phyloP scores from a whole-genome alignment of 2,329 filamentous ascomycete species.

The Simplicillium sp. region DNA sequence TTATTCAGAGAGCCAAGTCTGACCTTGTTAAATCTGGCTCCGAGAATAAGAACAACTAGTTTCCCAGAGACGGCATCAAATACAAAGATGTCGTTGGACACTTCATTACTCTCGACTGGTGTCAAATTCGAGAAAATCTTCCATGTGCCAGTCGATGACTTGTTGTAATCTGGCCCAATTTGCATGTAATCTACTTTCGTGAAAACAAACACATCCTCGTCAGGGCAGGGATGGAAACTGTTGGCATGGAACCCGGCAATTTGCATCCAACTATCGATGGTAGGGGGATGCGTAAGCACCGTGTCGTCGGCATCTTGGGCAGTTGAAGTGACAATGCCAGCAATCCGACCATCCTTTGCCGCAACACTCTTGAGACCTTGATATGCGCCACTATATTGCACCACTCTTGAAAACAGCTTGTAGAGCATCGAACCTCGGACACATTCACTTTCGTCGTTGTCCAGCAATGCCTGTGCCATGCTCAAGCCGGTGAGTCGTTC shows the following conservation, averaged over 20 bases:
- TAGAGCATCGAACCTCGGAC: neutral
- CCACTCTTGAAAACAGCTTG: neutral
- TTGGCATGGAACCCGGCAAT: constrained; percentile 11
- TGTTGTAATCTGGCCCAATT: too few relatives aligned
- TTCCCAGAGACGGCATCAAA: too few relatives aligned
- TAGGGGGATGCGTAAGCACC: neutral
- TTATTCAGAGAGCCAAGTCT: too few relatives aligned
- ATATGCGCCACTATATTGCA: neutral
- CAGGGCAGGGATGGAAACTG: constrained; percentile 5
- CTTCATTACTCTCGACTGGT: too few relatives aligned
- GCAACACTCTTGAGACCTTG: neutral
- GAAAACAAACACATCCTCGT: too few relatives aligned
- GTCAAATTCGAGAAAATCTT: too few relatives aligned
- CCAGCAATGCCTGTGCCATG: neutral
- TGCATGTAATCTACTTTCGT: too few relatives aligned
- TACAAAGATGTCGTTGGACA: too few relatives aligned
- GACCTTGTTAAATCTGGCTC: too few relatives aligned
- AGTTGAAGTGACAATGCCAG: neutral
- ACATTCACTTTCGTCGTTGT: too few relatives aligned
- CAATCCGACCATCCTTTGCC: neutral
- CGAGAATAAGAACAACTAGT: too few relatives aligned
- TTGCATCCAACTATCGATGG: constrained; percentile 6
- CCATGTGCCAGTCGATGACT: too few relatives aligned
- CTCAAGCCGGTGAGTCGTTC: neutral
- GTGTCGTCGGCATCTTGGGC: neutral